Percentiles rank a stretch among this genome's conserved stretches.
phyloP scores from a whole-genome alignment of 257 asterid genomes.

The Ligustrum vulgare region DNA sequence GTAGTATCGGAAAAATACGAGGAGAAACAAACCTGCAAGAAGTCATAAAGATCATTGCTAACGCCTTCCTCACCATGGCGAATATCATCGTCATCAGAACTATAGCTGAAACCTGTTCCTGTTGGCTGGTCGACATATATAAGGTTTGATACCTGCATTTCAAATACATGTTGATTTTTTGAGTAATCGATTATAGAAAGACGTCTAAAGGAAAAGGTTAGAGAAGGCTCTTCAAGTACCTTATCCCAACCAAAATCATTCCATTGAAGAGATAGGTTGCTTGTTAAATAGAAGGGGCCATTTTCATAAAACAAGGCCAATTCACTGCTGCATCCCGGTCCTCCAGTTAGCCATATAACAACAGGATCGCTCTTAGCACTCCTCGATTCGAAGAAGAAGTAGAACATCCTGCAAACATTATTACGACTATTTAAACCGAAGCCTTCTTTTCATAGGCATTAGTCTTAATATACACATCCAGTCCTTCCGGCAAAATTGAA shows the following conservation, averaged over 20 bases:
- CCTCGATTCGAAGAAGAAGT: slow-evolving; percentile 32
- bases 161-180: neutral
- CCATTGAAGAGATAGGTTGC: slow-evolving; percentile 32
- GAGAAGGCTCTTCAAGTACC: slow-evolving; percentile 19
- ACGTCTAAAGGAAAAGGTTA: neutral
- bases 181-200: neutral
- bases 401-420: slow-evolving; percentile 34
- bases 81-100: slow-evolving; percentile 36
- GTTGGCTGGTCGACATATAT: slow-evolving; percentile 63
- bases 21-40: slow-evolving; percentile 46
- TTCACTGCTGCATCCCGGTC: slow-evolving; percentile 48
- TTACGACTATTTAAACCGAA: neutral
- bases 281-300: slow-evolving; percentile 38
- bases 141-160: slow-evolving; percentile 50
- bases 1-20: neutral
- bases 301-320: slow-evolving; percentile 41
- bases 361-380: slow-evolving; percentile 31
- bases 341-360: slow-evolving; percentile 44
- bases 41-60: slow-evolving; percentile 56
- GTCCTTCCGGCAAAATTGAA: too few species aligned
- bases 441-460: neutral
- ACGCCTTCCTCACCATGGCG: slow-evolving; percentile 54
- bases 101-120: slow-evolving; percentile 67
- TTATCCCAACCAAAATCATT: slow-evolving; percentile 43
- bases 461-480: too few species aligned